Evolutionary conservation across 2,329 filamentous ascomycete species (phyloP), one percentile per base, ranked within the genome.

Genomic region (Dothidotthia symphoricarpi): DNA sequence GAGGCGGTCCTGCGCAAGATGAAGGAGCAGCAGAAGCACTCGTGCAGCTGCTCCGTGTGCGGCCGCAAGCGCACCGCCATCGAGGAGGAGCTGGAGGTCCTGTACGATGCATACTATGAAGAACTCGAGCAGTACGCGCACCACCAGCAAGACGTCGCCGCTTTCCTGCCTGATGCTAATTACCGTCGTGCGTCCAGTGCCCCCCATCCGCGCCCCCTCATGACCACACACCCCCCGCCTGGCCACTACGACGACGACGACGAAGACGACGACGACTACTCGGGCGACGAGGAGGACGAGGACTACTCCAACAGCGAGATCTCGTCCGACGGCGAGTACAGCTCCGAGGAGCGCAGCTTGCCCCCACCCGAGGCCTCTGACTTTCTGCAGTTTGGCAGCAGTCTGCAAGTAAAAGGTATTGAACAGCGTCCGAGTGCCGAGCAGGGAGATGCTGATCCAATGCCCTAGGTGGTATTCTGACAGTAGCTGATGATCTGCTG

Each of bases 21-120:
- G 93, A 98, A 98, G 75, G 93, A 98, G 69, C 93, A 98, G 69
- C 93, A 98, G 68, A 97, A 97, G 69, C 90, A 97, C 67, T 97
- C 91, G 2, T 98, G 93, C 74, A 96, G 90, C 66, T 98, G 93
- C 69, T 94, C 89, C 4, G 91, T 98, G 27, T 98, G 93, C 67
- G 93, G 93, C 36, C 81, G 93, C 51, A 98, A 98, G 73, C 82
- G 93, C 36, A 95, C 86, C 10, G 93, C 93, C 26, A 98, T 98
- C 54, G 93, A 98, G 69, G 93, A 98, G 70, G 93, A 98, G 69
- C 76, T 98, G 10, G 93, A 98, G 64, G 90, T 95, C 13, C 78
- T 98, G 10, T 98, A 98, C 69, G 93, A 98, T 71, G 91, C 91
- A 47, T 98, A 98, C 70, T 98, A 98, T 66, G 85, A 95, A 64